A percentile compares a stretch with the other conserved stretches of the same genome.
Evolutionary conservation across 2,329 filamentous ascomycete genomes (phyloP).

Genomic region (Lasiodiplodia citricola): DNA sequence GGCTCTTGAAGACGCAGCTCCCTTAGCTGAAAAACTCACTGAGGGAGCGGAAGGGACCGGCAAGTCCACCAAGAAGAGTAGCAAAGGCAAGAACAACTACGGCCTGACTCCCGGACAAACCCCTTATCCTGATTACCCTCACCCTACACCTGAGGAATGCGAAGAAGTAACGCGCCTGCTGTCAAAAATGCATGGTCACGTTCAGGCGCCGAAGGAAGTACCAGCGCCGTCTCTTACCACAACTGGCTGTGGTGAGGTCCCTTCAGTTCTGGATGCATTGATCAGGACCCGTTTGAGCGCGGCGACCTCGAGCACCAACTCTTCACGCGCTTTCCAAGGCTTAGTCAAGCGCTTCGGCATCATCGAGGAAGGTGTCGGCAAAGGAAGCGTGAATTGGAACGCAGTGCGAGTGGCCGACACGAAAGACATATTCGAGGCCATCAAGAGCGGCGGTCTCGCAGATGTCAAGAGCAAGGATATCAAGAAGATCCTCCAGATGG

Average conservation of each 20-base stretch:
- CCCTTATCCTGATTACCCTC: constrained; percentile 71
- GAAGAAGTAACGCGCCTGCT: constrained; percentile 71
- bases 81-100: constrained; percentile 48
- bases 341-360: constrained; percentile 69
- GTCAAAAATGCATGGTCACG: constrained; percentile 67
- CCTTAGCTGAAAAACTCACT: constrained; percentile 36
- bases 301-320: constrained; percentile 64
- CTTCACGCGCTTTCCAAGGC: constrained; percentile 69
- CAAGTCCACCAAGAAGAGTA: constrained; percentile 34
- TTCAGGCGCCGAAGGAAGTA: constrained; percentile 68
- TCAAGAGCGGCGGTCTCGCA: constrained; percentile 73
- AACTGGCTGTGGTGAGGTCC: constrained; percentile 72
- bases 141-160: constrained; percentile 72
- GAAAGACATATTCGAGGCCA: constrained; percentile 69
- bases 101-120: constrained; percentile 56
- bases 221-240: constrained; percentile 72
- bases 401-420: constrained; percentile 65
- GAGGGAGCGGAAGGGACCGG: neutral
- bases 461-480: constrained; percentile 74
- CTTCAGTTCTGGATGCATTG: constrained; percentile 67
- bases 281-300: constrained; percentile 67
- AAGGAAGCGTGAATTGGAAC: constrained; percentile 77
- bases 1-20: constrained; percentile 28
- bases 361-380: constrained; percentile 66
- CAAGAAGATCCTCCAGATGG: constrained; percentile 73